Conservation (phyloP, 345 rosid species). For the Acer negundo region DNA sequence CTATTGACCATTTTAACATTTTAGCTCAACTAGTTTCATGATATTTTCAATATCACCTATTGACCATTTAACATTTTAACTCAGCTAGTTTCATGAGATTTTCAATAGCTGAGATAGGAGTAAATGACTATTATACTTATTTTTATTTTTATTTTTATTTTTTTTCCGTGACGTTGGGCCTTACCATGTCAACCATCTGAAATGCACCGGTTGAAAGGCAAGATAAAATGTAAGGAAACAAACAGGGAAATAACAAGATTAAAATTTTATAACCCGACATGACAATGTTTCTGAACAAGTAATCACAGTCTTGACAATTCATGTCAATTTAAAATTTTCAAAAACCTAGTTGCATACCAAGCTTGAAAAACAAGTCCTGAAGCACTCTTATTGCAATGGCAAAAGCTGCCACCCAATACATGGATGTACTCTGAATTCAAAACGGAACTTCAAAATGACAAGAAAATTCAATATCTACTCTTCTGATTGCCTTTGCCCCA, state of each 20-base stretch:
- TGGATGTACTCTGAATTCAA: constrained; percentile 5
- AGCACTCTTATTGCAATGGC: constrained; percentile 31
- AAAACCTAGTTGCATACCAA: constrained; percentile 1
- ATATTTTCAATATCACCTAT: too few species aligned
- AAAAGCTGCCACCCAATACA: background rate
- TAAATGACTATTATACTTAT: too few species aligned
- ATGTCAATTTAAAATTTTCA: constrained; percentile 6
- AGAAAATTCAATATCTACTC: constrained; percentile 30
- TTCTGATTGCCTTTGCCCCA: constrained; percentile 89
- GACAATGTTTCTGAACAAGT: constrained; percentile 3
- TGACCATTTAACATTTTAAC: too few species aligned
- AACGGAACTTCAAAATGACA: constrained; percentile 9
- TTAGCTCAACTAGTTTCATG: too few species aligned
- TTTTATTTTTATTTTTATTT: too few species aligned
- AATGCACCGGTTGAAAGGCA: background rate
- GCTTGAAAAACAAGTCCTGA: constrained; percentile 10
- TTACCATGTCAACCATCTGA: too few species aligned
- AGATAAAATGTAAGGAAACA: background rate
- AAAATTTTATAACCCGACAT: background rate
- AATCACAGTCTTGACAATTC: background rate
- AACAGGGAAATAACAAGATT: background rate
- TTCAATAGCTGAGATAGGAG: too few species aligned
- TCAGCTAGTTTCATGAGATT: too few species aligned
- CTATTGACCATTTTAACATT: too few species aligned
- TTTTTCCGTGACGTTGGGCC: too few species aligned